Base-by-base conservation (phyloP, 1,284 basidiomycete species). In the Chalciporus sp. region DNA sequence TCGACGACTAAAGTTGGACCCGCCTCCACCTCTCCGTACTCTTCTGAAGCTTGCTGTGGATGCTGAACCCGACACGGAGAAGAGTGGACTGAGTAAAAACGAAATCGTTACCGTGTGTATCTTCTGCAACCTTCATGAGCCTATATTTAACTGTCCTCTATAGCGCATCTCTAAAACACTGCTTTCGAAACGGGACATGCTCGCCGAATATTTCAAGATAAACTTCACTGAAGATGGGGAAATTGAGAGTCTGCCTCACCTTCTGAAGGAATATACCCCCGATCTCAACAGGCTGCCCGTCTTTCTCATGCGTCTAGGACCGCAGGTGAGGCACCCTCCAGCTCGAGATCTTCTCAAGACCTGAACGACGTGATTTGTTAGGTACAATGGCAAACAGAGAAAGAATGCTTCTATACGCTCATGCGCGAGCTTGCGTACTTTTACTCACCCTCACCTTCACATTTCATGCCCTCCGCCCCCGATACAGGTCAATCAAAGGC, bases 161-260 rank as follows among this genome's bases (percentile, higher is more conserved):
- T 52, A 92, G 90, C 77, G 78, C 48, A 90, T 92, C 43, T 69
- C 78, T 9, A 72, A 78, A 17, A 80, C 80, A 10, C 68, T 92
- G 7, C 74, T 83, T 53, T 63, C 72, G 1, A 82, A 83, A 14
- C 81, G 88, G 4, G 90, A 90, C 11, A 98, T 99, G 95, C 75
- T 99, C 1, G 76, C 85, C 9, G 96, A 98, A 63, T 98, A 99
- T 73, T 99, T 98, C 66, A 90, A 86, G 0, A 70, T 99, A 19
- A 71, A 75, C 37, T 86, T 98, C 52, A 79, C 81, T 3, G 74
- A 78, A 0, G 72, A 81, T 0, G 93, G 92, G 0, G 70, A 77
- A 11, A 74, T 98, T 5, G 80, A 88, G 57, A 85, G 81, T 49
- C 67, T 99, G 6, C 97, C 97, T 0, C 76, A 94, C 42, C 74